These are phyloP conservation scores for Aspergillus fructus DNA, from an alignment of 2,329 filamentous ascomycete genomes.

Conservation along the genomic window DNA sequence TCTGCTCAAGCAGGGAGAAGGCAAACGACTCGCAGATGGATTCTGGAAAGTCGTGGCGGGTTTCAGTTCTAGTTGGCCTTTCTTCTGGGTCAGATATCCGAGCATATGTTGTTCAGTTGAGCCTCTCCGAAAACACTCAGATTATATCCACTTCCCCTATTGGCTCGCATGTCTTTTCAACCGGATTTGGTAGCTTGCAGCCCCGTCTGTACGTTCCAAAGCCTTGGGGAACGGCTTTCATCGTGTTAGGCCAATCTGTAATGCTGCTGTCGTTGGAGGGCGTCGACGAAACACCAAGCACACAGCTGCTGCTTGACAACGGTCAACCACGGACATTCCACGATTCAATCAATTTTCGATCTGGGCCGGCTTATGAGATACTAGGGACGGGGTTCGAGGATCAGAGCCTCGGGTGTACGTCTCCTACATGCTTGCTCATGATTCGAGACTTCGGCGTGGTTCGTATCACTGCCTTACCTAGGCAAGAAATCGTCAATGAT, in stretches of 20 bases:
- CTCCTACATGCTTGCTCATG: slow-evolving; percentile 52
- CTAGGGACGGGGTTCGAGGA: slow-evolving; percentile 52
- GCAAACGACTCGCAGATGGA: slow-evolving; percentile 50
- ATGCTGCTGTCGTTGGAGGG: slow-evolving; percentile 72
- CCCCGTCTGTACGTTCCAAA: slow-evolving; percentile 75
- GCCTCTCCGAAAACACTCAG: slow-evolving; percentile 55
- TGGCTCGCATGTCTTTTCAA: slow-evolving; percentile 16
- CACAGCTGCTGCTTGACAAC: slow-evolving; percentile 69
- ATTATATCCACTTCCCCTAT: slow-evolving; percentile 46
- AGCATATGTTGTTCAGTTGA: slow-evolving; percentile 73
- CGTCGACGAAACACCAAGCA: slow-evolving; percentile 69
- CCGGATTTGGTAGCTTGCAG: slow-evolving; percentile 34
- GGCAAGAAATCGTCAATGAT: slow-evolving; percentile 47
- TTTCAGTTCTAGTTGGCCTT: slow-evolving; percentile 63
- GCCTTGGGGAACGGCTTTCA: slow-evolving; percentile 75
- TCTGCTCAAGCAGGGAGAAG: slow-evolving; percentile 40
- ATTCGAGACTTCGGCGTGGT: slow-evolving; percentile 59
- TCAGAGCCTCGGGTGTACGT: slow-evolving; percentile 35
- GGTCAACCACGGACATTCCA: slow-evolving; percentile 70
- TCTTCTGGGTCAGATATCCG: slow-evolving; percentile 50
- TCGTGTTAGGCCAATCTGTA: slow-evolving; percentile 76
- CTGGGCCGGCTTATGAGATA: slow-evolving; percentile 49
- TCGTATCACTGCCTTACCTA: slow-evolving; percentile 48
- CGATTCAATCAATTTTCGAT: slow-evolving; percentile 78
- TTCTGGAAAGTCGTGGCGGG: slow-evolving; percentile 50